A percentile compares a stretch with the other conserved stretches of the same genome.
phyloP scores from a whole-genome alignment of 805 yeast species.

The Grigorovia transvaalensis region DNA sequence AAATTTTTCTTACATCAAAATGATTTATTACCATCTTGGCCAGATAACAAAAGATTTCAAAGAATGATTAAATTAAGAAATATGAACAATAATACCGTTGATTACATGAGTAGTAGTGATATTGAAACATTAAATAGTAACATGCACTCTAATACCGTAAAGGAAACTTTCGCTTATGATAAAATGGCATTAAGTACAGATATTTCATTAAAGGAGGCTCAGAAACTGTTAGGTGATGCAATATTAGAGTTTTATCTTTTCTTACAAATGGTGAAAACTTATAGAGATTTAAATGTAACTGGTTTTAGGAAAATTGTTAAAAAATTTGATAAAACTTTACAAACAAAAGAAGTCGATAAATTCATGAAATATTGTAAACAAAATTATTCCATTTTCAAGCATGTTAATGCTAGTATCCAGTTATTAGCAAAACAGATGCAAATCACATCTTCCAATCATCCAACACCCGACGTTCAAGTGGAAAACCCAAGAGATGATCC shows the following conservation, averaged over 20 bases:
- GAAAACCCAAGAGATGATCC: slow-evolving; percentile 21
- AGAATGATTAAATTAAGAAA: neutral
- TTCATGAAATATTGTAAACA: slow-evolving; percentile 22
- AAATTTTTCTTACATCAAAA: slow-evolving; percentile 11
- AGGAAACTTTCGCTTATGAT: slow-evolving; percentile 11
- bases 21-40: slow-evolving; percentile 25
- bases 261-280: slow-evolving; percentile 31
- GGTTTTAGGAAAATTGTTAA: slow-evolving; percentile 85
- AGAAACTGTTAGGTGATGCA: slow-evolving; percentile 19
- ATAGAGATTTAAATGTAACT: slow-evolving; percentile 67
- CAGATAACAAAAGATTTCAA: slow-evolving; percentile 5
- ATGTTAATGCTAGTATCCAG: slow-evolving; percentile 18
- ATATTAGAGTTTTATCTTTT: slow-evolving; percentile 24
- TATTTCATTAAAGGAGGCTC: slow-evolving; percentile 8
- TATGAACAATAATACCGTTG: neutral
- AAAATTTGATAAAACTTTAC: slow-evolving; percentile 64
- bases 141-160: slow-evolving; percentile 2
- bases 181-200: slow-evolving; percentile 1
- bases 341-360: slow-evolving; percentile 17
- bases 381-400: slow-evolving; percentile 20
- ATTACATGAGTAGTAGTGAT: neutral
- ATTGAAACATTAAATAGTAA: neutral
- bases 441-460: slow-evolving; percentile 10
- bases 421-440: slow-evolving; percentile 20
- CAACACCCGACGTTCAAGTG: slow-evolving; percentile 9